These are phyloP conservation scores for Podila epicladia DNA, from an alignment of 192 early-diverging fungal species.

Conservation along the genomic window DNA sequence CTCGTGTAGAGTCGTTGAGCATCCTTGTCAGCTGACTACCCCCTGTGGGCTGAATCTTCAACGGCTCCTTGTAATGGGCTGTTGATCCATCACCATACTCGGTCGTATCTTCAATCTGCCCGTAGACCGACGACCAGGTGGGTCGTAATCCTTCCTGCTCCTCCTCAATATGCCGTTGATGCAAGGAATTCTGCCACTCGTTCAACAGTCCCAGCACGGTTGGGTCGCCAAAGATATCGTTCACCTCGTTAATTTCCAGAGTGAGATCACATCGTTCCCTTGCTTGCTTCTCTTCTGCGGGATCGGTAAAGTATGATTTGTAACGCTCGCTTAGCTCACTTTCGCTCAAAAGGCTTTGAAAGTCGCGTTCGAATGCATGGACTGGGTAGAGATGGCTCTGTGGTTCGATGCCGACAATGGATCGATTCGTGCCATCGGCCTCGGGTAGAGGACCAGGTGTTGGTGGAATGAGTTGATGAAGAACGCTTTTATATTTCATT, in stretches of 20 bases:
- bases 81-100: slow-evolving; percentile 30
- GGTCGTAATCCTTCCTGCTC: slow-evolving; percentile 18
- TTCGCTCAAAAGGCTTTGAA: slow-evolving; percentile 6
- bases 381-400: slow-evolving; percentile 25
- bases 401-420: slow-evolving; percentile 18
- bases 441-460: not conserved
- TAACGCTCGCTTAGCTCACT: slow-evolving; percentile 17
- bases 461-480: not conserved
- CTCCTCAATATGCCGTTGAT: not conserved
- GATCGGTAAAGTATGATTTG: slow-evolving; percentile 21
- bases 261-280: slow-evolving; percentile 12
- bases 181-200: slow-evolving; percentile 27
- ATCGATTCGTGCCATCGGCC: not conserved
- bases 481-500: not conserved
- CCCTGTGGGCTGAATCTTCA: not conserved
- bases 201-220: slow-evolving; percentile 26
- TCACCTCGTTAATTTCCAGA: slow-evolving; percentile 13
- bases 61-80: not conserved
- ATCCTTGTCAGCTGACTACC: slow-evolving; percentile 17
- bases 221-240: slow-evolving; percentile 28
- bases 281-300: slow-evolving; percentile 3
- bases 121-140: slow-evolving; percentile 32
- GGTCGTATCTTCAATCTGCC: slow-evolving; percentile 16
- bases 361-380: slow-evolving; percentile 12
- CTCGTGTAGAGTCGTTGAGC: slow-evolving; percentile 10